Evolutionary conservation across 352 stramenopile genomes (phyloP).

Genomic region (Globisporangium barbulae): DNA sequence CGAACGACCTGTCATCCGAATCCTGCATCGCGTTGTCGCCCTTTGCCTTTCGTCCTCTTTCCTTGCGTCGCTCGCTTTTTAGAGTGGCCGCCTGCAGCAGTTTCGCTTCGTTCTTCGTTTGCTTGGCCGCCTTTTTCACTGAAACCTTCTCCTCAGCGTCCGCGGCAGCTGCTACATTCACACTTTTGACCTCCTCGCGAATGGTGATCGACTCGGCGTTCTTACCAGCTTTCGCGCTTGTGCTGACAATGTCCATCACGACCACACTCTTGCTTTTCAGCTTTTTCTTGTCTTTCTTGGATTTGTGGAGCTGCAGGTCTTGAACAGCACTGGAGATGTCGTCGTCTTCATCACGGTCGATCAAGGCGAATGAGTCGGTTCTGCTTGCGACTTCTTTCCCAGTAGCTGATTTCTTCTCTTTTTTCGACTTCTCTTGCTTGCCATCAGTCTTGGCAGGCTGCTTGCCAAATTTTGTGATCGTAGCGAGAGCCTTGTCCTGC

Average conservation of each 20-base stretch:
- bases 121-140: conserved; percentile 3
- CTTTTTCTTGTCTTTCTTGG: conserved; percentile 3
- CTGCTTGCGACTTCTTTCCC: not conserved
- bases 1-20: not conserved
- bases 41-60: not conserved
- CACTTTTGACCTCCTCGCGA: not conserved
- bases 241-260: not conserved
- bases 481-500: conserved; percentile 12
- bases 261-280: not conserved
- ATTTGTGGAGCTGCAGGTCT: not conserved
- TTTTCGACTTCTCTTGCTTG: not conserved
- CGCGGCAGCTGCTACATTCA: not conserved
- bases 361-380: not conserved
- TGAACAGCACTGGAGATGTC: not conserved
- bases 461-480: not conserved
- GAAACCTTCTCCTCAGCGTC: not conserved
- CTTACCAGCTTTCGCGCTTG: not conserved
- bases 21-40: not conserved
- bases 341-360: not conserved
- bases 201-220: not conserved
- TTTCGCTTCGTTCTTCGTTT: conserved; percentile 19
- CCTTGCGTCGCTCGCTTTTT: conserved; percentile 12
- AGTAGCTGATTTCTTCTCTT: not conserved
- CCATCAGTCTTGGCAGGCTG: not conserved
- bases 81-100: conserved; percentile 13